Conservation (phyloP, 139 green algal species). For the Auxenochlorella pyrenoidosa region DNA sequence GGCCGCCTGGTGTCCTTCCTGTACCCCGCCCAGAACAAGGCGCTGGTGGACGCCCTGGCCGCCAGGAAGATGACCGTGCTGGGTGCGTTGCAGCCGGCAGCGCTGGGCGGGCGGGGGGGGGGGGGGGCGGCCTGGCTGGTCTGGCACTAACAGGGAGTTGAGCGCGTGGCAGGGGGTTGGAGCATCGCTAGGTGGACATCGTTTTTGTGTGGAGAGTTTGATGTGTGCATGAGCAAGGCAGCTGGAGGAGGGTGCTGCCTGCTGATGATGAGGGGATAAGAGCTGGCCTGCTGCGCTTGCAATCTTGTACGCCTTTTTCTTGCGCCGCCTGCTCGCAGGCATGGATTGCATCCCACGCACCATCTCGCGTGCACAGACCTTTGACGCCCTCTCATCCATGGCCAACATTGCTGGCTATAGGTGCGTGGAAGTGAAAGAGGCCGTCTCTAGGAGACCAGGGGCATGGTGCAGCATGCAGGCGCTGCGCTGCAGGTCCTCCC, state of each 20-base stretch:
- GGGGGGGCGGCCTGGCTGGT: too few relatives aligned
- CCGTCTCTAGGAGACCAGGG: not conserved
- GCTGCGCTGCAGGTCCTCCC: not conserved
- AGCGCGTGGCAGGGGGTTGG: too few relatives aligned
- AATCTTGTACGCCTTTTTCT: not conserved
- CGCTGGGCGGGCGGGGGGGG: not conserved
- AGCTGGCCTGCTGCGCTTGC: not conserved
- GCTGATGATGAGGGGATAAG: too few relatives aligned
- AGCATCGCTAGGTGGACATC: too few relatives aligned
- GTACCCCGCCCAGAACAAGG: constrained; percentile 83
- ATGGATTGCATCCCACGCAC: constrained; percentile 94
- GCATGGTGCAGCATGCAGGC: not conserved
- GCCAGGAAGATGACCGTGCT: constrained; percentile 75
- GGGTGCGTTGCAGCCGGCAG: constrained; percentile 43
- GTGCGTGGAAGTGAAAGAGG: constrained; percentile 18
- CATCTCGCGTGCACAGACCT: constrained; percentile 83
- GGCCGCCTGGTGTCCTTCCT: constrained; percentile 80
- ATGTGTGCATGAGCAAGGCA: not conserved
- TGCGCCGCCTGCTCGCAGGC: constrained; percentile 40
- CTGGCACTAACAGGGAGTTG: too few relatives aligned
- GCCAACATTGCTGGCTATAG: constrained; percentile 89
- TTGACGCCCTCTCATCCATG: constrained; percentile 87
- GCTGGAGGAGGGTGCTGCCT: not conserved
- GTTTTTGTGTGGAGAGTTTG: too few relatives aligned
- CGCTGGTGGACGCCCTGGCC: constrained; percentile 73